Conservation (phyloP, 2,329 filamentous ascomycete species). For the Trichoderma afroharzianum region DNA sequence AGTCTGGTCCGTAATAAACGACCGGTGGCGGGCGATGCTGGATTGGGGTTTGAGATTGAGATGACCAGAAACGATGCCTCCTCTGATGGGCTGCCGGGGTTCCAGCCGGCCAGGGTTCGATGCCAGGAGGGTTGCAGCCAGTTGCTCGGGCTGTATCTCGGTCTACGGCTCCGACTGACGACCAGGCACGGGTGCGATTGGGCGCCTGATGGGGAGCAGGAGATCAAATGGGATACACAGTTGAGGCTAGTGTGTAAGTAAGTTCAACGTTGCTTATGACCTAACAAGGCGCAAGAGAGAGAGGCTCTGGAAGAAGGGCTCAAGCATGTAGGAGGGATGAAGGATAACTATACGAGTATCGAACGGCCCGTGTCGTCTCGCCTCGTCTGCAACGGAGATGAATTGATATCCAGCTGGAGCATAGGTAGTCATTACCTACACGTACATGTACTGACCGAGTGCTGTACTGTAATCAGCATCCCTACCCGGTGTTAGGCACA, state of each 20-base stretch:
- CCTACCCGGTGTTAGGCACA: background rate
- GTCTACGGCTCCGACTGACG: background rate
- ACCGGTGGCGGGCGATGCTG: background rate
- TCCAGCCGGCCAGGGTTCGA: conserved; percentile 5
- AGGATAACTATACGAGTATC: too few species aligned
- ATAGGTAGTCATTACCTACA: too few species aligned
- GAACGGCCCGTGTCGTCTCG: too few species aligned
- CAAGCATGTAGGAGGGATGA: too few species aligned
- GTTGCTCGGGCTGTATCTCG: conserved; percentile 9
- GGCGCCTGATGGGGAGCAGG: background rate
- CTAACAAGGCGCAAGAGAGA: background rate
- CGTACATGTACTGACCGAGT: too few species aligned
- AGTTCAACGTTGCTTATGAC: background rate
- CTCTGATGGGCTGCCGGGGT: conserved; percentile 2
- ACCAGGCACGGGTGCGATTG: background rate
- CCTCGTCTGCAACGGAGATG: too few species aligned
- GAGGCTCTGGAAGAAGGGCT: background rate
- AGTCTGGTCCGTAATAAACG: background rate
- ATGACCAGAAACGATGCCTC: background rate
- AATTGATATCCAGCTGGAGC: too few species aligned
- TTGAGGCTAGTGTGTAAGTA: background rate
- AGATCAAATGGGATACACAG: background rate
- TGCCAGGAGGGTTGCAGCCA: conserved; percentile 6
- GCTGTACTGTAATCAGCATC: too few species aligned
- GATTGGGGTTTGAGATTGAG: background rate